Evolutionary conservation across 208 protist species (phyloP).

Genomic region (Trypanosoma melophagium): DNA sequence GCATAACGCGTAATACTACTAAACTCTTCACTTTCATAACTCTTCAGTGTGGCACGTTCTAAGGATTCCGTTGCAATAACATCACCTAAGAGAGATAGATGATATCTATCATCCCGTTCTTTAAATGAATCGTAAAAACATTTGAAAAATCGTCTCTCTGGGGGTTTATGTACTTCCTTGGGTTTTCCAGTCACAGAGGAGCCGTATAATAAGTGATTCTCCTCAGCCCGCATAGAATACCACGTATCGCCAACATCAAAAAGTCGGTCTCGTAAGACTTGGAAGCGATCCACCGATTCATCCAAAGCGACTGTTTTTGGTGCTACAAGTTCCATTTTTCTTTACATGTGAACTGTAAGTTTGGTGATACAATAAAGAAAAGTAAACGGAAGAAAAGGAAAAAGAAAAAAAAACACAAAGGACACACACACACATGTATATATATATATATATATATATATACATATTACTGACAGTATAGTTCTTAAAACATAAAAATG

Average conservation of each 20-base stretch:
- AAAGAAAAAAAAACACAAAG: neutral
- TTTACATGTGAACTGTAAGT: neutral
- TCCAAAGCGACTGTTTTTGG: neutral
- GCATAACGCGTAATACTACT: conserved; percentile 30
- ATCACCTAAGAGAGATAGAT: conserved; percentile 6
- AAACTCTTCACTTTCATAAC: conserved; percentile 31
- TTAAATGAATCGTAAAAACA: conserved; percentile 52
- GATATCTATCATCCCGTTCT: conserved; percentile 9
- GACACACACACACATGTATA: neutral
- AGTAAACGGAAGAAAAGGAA: no score
- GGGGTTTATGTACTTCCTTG: neutral
- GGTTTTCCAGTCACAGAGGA: neutral
- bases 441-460: neutral
- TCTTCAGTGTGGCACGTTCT: conserved; percentile 14
- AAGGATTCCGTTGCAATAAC: conserved; percentile 14
- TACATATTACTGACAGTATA: neutral
- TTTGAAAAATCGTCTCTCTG: conserved; percentile 30
- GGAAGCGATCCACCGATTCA: conserved; percentile 23
- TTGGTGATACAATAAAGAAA: neutral
- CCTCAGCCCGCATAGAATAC: conserved; percentile 26
- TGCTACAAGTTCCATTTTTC: neutral
- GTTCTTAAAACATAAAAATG: neutral
- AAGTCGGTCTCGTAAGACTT: conserved; percentile 7
- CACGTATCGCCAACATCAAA: conserved; percentile 17
- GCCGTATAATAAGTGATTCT: conserved; percentile 28